Evolutionary conservation across 169 alveolate species (phyloP), one percentile per base, ranked within the genome.

Genomic region (Perkinsus chesapeaki): DNA sequence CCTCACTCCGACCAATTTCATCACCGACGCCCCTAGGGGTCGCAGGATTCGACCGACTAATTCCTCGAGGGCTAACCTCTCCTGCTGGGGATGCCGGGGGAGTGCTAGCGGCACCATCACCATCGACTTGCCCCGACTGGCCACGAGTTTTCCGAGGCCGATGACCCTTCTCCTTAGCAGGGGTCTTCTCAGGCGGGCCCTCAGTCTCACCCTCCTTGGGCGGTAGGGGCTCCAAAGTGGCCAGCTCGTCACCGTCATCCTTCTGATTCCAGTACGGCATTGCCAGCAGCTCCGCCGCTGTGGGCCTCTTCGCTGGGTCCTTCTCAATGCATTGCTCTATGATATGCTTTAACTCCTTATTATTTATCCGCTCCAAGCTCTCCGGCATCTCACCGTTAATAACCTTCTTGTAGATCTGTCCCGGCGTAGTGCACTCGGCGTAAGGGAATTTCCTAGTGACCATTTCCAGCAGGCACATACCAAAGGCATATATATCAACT

Each of bases 401-500:
- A 23, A 97, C 98, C 94, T 97, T 97, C 91, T 96, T 94, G 93
- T 96, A 97, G 34, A 97, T 96, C 48, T 94, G 93, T 0, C 97
- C 97, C n/a, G 97, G 96, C 48, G 96, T 96, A 92, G 94, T 93
- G 90, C 99, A 98, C 95, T 98, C 99, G 73, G 94, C 95, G 94
- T 98, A 98, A 23, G 98, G 98, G 73, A 96, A 96, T 48, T 94
- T 96, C 91, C 95, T 93, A 43, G 98, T 97, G 38, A 95, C 95
- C 98, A 97, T 97, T 94, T 96, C 99, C 43, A 98, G 95, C 93
- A 97, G 94, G 48, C 98, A 96, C 98, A 98, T 96, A 12, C 99
- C 99, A 94, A 98, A 97, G 23, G 98, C 98, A 96, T 98, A 98
- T 39, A 98, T 97, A 95, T 98, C 99, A 39, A 97, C 98, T 47